These are phyloP conservation scores for Mycena latifolia DNA, from an alignment of 768 basidiomycete species.

Conservation along the genomic window DNA sequence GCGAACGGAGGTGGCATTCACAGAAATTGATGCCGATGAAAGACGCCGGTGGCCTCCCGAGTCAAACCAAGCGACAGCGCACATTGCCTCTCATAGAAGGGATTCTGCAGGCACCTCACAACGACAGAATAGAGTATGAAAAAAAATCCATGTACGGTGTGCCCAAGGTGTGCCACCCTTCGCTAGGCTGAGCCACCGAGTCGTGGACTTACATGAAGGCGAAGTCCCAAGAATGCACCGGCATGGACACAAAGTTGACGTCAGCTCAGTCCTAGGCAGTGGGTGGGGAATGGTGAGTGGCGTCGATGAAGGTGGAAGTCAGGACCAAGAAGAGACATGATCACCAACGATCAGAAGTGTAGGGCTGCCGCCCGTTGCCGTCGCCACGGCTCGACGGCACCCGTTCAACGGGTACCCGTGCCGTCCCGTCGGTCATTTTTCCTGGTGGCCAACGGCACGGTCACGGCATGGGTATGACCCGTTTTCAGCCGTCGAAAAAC, in stretches of 20 bases:
- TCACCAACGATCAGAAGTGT: no score
- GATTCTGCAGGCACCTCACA: background rate
- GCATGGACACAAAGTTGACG: background rate
- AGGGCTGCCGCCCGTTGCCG: no score
- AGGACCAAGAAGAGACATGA: no score
- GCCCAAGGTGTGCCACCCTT: background rate
- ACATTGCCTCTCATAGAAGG: background rate
- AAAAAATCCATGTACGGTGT: constrained; percentile 2
- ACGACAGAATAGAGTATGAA: background rate
- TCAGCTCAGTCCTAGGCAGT: constrained; percentile 3
- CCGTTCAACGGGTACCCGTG: no score
- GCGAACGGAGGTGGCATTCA: no score
- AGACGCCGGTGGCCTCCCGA: constrained; percentile 10
- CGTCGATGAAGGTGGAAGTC: constrained; percentile 1
- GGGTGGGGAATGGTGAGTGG: background rate
- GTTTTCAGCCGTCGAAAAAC: no score
- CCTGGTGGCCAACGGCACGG: no score
- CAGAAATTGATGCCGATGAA: no score
- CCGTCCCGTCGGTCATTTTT: background rate
- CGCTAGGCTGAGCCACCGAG: no score
- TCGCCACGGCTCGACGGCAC: no score
- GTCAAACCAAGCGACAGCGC: constrained; percentile 2
- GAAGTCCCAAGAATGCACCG: background rate
- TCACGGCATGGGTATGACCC: no score
- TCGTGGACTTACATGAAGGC: no score